Base-by-base conservation (phyloP, 2,329 filamentous ascomycete genomes). In the Diaporthe australafricana region DNA sequence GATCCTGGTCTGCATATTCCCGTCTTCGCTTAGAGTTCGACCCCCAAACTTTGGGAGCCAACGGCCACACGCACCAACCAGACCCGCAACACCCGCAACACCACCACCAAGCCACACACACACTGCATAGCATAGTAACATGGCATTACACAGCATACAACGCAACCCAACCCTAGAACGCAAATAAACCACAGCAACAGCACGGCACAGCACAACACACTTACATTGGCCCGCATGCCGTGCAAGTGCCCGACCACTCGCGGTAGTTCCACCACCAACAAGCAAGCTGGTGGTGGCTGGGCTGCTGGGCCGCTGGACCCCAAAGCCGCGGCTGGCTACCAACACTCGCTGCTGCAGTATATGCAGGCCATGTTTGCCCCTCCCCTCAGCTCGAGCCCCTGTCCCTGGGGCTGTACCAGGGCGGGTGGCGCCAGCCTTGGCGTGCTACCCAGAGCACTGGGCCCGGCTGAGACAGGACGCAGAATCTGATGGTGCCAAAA, bases 401-500 rank as follows among this genome's bases (percentile, higher is more conserved):
- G 69, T 73, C 71, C 68, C 20, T 60, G 55, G 55, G 48, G 53
- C 67, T 60, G 53, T 69, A 69, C 67, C 67, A 69, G 53, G 67
- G 67, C 60, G 67, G 67, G 67, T 57, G 67, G 67, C 67, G 67
- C 67, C 67, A 69, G 53, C 32, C 67, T 69, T 60, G 60, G 60
- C 60, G 48, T 48, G 40, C 53, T 38, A 71, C 69, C 72, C 72
- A 73, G 69, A 68, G 69, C 40, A 67, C 52, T 71, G 72, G 72
- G 72, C 56, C 69, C 65, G 69, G 72, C 72, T 73, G 72, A 73
- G 72, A 69, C 72, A 73, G 27, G 30, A 68, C 35, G 47, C 53
- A 38, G 35, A 47, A 52, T 69, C 53, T 48, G 67, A 38, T 69
- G 30, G 53, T 60, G 53, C 67, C 60, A 65, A 69, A 69, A 56